Evolutionary conservation across 1,284 basidiomycete species (phyloP).

Genomic region (Malassezia sp.): DNA sequence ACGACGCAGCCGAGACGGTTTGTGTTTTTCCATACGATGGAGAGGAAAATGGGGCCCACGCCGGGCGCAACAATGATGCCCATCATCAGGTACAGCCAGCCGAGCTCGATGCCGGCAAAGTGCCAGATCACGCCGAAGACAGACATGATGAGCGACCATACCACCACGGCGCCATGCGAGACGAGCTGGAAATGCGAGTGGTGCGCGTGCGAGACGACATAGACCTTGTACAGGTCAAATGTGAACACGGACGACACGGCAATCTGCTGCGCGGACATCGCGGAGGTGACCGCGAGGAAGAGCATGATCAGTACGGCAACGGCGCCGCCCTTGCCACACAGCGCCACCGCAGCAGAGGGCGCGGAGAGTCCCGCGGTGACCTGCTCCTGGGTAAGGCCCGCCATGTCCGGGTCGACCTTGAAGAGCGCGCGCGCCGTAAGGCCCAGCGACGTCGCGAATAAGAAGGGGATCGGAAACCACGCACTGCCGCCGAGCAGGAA

Average conservation of each 20-base stretch:
- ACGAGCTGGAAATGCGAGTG: slow-evolving; percentile 57
- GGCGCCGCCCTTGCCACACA: slow-evolving; percentile 60
- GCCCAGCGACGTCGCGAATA: slow-evolving; percentile 55
- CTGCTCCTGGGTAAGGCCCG: slow-evolving; percentile 17
- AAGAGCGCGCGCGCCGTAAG: slow-evolving; percentile 49
- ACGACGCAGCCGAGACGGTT: slow-evolving; percentile 49
- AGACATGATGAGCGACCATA: slow-evolving; percentile 67
- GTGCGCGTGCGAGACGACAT: slow-evolving; percentile 55
- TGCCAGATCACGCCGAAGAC: slow-evolving; percentile 72
- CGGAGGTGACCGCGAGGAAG: slow-evolving; percentile 57
- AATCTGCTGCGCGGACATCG: slow-evolving; percentile 76
- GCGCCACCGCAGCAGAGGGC: slow-evolving; percentile 56
- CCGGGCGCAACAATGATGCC: slow-evolving; percentile 71
- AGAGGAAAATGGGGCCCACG: slow-evolving; percentile 73
- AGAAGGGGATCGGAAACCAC: slow-evolving; percentile 58
- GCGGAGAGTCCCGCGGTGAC: slow-evolving; percentile 36
- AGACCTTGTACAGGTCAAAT: slow-evolving; percentile 58
- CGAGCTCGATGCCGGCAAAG: slow-evolving; percentile 72
- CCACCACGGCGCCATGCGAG: slow-evolving; percentile 54
- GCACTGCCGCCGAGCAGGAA: slow-evolving; percentile 71
- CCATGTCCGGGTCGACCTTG: slow-evolving; percentile 24
- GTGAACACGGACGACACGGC: slow-evolving; percentile 56
- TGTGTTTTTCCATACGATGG: slow-evolving; percentile 47
- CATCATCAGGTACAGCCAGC: slow-evolving; percentile 52
- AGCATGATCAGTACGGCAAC: slow-evolving; percentile 68